Percentiles rank a stretch among this genome's conserved stretches.
phyloP scores from a whole-genome alignment of 2,329 filamentous ascomycete genomes.

The Ophiostoma australiae region DNA sequence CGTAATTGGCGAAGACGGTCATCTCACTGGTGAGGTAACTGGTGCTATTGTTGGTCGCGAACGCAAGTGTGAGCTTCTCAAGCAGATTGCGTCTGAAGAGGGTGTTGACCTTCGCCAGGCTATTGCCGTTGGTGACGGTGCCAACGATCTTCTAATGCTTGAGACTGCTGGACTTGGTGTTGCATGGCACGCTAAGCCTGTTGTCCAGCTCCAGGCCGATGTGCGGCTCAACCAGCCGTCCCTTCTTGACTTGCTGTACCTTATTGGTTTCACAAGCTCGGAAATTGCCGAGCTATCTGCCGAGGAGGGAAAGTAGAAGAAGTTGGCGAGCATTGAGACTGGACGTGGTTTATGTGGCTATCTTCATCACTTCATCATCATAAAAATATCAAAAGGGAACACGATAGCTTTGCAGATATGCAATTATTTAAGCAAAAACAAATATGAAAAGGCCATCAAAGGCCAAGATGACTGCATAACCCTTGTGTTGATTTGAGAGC shows the following conservation, averaged over 20 bases:
- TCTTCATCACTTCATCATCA: background rate
- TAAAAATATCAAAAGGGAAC: background rate
- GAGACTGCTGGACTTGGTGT: slow-evolving; percentile 68
- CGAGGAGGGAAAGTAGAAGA: slow-evolving; percentile 13
- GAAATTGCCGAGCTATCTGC: slow-evolving; percentile 45
- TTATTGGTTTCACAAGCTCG: slow-evolving; percentile 66
- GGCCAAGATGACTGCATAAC: background rate
- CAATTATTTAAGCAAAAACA: background rate
- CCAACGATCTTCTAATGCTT: slow-evolving; percentile 80
- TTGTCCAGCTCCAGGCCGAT: slow-evolving; percentile 72
- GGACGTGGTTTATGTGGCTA: no score
- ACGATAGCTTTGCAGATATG: background rate
- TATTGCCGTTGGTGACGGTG: slow-evolving; percentile 73
- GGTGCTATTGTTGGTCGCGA: slow-evolving; percentile 71
- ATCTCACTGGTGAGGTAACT: slow-evolving; percentile 66
- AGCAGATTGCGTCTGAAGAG: slow-evolving; percentile 66
- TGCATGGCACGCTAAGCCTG: slow-evolving; percentile 79
- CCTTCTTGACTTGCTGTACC: slow-evolving; percentile 65
- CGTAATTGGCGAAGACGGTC: slow-evolving; percentile 53
- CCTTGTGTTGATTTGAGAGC: background rate
- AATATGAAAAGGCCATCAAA: background rate
- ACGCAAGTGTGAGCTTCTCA: slow-evolving; percentile 65
- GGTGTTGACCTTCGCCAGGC: slow-evolving; percentile 60
- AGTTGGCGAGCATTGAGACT: background rate
- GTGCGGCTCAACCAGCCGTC: slow-evolving; percentile 66